Percentiles rank a stretch among this genome's conserved stretches.
These are phyloP conservation scores for Saposhnikovia divaricata DNA, from an alignment of 129 eudicot species.

Conservation along the genomic window DNA sequence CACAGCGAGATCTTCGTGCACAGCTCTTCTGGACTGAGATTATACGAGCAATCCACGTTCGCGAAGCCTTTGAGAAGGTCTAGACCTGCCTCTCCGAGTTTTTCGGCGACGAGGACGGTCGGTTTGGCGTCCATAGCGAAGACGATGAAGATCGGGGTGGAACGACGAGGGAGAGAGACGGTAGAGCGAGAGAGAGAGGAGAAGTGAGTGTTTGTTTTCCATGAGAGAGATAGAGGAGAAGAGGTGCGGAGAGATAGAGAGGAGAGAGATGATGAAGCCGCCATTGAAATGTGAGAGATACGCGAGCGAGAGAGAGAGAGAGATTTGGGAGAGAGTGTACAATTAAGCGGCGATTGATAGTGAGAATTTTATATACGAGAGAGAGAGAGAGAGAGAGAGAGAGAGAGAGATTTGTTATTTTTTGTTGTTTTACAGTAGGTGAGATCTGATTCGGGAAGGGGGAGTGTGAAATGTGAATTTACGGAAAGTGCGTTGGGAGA, in stretches of 20 bases:
- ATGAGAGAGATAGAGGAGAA: conserved; percentile 32
- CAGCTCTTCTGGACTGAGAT: conserved; percentile 82
- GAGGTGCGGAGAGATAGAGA: conserved; percentile 1
- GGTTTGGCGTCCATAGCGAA: conserved; percentile 67
- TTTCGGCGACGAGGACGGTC: conserved; percentile 90
- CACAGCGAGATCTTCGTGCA: conserved; percentile 95
- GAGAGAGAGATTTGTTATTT: background rate
- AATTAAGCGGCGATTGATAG: background rate
- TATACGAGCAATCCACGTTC: conserved; percentile 89
- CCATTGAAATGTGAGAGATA: conserved; percentile 22
- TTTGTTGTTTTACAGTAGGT: background rate
- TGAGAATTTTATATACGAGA: background rate
- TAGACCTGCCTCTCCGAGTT: conserved; percentile 83
- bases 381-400: no score
- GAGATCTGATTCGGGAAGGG: background rate
- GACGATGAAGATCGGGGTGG: conserved; percentile 29
- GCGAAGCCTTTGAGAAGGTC: conserved; percentile 67
- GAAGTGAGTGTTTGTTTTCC: conserved; percentile 20
- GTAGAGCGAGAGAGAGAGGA: conserved; percentile 21
- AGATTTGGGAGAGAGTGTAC: background rate
- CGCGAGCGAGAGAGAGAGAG: background rate
- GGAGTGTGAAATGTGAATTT: no score
- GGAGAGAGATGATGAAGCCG: conserved; percentile 43
- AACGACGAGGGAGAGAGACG: conserved; percentile 33
- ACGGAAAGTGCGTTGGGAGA: background rate